Evolutionary conservation across 805 yeast species (phyloP).

Genomic region (Starmerella vaccinii): DNA sequence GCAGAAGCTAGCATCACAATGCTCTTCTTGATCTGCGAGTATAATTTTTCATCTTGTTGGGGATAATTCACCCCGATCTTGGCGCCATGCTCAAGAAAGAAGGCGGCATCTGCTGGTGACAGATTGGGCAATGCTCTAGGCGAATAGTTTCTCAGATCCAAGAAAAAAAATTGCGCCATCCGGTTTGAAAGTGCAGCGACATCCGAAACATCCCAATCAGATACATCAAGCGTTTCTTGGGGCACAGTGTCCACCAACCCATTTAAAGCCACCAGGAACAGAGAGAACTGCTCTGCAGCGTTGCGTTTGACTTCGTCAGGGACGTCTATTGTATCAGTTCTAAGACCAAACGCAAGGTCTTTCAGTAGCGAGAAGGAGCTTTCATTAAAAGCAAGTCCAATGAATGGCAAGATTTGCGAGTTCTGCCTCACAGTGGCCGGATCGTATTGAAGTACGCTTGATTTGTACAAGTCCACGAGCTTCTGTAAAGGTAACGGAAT

Average conservation of each 20-base stretch:
- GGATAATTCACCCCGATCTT: slow-evolving; percentile 14
- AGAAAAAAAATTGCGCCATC: slow-evolving; percentile 48
- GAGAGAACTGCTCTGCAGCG: slow-evolving; percentile 17
- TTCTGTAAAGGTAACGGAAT: slow-evolving; percentile 47
- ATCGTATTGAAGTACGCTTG: background rate
- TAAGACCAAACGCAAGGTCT: slow-evolving; percentile 9
- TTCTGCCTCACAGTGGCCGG: slow-evolving; percentile 9
- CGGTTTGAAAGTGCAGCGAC: slow-evolving; percentile 36
- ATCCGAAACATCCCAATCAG: slow-evolving; percentile 5
- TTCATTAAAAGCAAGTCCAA: slow-evolving; percentile 5
- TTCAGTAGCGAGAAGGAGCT: background rate
- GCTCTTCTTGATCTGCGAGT: slow-evolving; percentile 36
- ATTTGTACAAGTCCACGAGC: slow-evolving; percentile 34
- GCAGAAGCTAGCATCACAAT: slow-evolving; percentile 34
- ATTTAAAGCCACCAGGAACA: slow-evolving; percentile 13
- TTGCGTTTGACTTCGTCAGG: background rate
- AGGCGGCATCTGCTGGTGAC: slow-evolving; percentile 43
- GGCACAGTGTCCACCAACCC: background rate
- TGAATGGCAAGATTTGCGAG: slow-evolving; percentile 12
- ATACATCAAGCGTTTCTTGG: background rate
- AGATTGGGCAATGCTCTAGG: slow-evolving; percentile 51
- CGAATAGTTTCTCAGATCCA: slow-evolving; percentile 35
- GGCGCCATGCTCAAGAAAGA: slow-evolving; percentile 42
- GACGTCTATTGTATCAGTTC: background rate
- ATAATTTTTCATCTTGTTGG: slow-evolving; percentile 40